These are phyloP conservation scores for Sporothrix luriei DNA, from an alignment of 2,329 filamentous ascomycete species.

Conservation along the genomic window DNA sequence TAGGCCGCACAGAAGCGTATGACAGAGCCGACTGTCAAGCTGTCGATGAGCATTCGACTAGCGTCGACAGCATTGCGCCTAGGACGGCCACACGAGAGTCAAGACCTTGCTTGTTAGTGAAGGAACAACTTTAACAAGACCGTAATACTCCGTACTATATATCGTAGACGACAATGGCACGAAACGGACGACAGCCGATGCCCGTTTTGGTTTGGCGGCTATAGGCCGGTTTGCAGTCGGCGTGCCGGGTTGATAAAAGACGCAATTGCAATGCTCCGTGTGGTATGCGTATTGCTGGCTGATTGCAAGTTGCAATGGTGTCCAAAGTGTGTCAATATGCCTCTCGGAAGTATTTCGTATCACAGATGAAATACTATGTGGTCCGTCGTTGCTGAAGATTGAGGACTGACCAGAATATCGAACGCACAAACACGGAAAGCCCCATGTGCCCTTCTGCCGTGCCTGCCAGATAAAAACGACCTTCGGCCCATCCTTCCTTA, in stretches of 20 bases:
- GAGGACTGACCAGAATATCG: background rate
- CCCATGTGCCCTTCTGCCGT: background rate
- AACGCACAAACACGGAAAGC: background rate
- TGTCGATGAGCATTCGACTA: background rate
- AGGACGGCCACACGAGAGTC: background rate
- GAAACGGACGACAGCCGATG: background rate
- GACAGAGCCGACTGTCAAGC: background rate
- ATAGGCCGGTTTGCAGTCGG: background rate
- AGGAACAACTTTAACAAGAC: background rate
- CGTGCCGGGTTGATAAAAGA: slow-evolving; percentile 3
- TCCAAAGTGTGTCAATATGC: background rate
- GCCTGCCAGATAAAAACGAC: background rate
- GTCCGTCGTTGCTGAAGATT: background rate
- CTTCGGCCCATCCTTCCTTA: background rate
- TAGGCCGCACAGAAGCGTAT: background rate
- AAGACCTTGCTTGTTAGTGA: slow-evolving; percentile 1
- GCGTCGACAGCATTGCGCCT: background rate
- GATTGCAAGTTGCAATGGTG: background rate
- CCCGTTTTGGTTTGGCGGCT: slow-evolving; percentile 13
- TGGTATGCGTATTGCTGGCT: background rate
- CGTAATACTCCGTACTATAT: background rate
- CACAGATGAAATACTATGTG: background rate
- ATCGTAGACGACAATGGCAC: background rate
- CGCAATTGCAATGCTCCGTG: background rate
- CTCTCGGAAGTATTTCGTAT: background rate